Evolutionary conservation across 2,329 filamentous ascomycete genomes (phyloP).

Genomic region (Boeremia lycopersici): DNA sequence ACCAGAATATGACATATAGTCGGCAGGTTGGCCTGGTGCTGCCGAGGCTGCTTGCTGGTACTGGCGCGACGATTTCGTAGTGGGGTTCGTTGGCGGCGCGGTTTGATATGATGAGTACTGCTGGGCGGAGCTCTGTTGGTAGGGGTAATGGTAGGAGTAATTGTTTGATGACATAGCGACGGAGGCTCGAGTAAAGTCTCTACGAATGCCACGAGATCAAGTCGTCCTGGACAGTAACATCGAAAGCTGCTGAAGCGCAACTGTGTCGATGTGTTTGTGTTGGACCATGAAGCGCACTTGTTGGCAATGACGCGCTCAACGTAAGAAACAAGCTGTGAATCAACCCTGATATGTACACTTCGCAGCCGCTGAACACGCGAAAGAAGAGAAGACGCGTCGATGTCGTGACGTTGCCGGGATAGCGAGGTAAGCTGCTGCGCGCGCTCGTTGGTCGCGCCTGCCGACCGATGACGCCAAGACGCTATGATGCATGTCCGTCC

Average conservation of each 20-base stretch:
- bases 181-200: neutral
- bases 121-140: conserved; percentile 35
- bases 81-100: conserved; percentile 30
- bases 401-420: conserved; percentile 10
- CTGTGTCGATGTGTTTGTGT: neutral
- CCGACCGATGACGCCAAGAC: neutral
- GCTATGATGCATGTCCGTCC: neutral
- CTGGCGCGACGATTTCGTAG: conserved; percentile 31
- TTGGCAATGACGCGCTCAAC: neutral
- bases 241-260: neutral
- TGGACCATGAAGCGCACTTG: neutral
- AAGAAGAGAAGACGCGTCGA: conserved; percentile 8
- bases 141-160: conserved; percentile 37
- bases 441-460: conserved; percentile 12
- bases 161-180: conserved; percentile 35
- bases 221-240: neutral
- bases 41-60: conserved; percentile 28
- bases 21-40: conserved; percentile 28
- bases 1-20: conserved; percentile 36
- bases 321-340: rapidly evolving
- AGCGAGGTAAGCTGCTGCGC: conserved; percentile 10
- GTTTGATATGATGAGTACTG: conserved; percentile 38
- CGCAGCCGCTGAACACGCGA: neutral
- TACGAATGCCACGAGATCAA: conserved; percentile 5
- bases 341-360: neutral